phyloP scores from a whole-genome alignment of 495 filamentous ascomycete genomes.

The Aspergillus saccharolyticus region DNA sequence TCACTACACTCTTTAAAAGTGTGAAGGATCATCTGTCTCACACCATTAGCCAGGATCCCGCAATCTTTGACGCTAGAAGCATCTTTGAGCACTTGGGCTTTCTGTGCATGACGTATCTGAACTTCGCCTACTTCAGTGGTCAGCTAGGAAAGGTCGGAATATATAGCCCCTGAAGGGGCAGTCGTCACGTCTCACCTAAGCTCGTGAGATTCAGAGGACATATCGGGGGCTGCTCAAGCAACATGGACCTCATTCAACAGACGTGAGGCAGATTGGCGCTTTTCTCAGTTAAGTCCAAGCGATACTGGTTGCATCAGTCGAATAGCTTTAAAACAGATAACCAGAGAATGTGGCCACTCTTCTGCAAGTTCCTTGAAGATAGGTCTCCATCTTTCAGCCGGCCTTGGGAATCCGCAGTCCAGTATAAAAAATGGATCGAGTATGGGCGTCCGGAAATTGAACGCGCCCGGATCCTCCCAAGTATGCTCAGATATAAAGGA shows the following conservation, averaged over 20 bases:
- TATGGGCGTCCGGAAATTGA: too few relatives aligned
- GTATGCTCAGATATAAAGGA: not conserved
- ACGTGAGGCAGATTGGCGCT: not conserved
- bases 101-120: conserved; percentile 33
- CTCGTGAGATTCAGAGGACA: not conserved
- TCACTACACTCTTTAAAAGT: conserved; percentile 30
- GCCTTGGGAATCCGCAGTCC: not conserved
- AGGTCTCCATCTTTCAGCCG: not conserved
- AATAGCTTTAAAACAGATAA: not conserved
- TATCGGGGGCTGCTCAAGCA: not conserved
- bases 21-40: conserved; percentile 25
- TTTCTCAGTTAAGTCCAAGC: not conserved
- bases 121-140: conserved; percentile 30
- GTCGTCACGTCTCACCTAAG: not conserved
- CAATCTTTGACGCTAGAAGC: not conserved
- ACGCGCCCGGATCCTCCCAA: not conserved
- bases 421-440: not conserved
- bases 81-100: conserved; percentile 17
- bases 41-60: not conserved
- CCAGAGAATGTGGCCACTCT: not conserved
- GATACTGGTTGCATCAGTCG: not conserved
- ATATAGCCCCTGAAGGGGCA: not conserved
- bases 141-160: conserved; percentile 14
- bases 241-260: not conserved
- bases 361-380: not conserved